Evolutionary conservation across 176 grass and related monocot genomes (phyloP), one percentile per base, ranked within the genome.

Genomic region (Cenchrus americanus): DNA sequence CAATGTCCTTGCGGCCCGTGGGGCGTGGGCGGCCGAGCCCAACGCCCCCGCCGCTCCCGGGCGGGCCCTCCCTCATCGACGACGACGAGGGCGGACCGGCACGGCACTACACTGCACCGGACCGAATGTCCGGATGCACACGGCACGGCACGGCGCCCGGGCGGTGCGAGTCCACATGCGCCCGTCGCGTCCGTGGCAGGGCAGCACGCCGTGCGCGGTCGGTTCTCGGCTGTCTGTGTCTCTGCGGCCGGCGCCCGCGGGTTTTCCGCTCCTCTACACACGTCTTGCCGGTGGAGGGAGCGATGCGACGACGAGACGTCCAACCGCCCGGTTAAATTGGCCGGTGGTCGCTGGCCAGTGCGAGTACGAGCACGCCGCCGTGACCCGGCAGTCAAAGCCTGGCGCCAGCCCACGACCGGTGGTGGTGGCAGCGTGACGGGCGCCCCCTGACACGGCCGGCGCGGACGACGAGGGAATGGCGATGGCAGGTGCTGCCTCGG

Each of bases 391-490:
- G 87, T 85, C 87, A 89, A 85, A 77, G 71, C 71, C 12, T 69
- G 79, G 46, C 32, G 23, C 63, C 10, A 4, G 11, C 62, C 46
- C 61, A 13, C 34, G 34, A 37, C 34, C 34, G 34, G 34, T 37
- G 34, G 34, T 37, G 34, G 42, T 27, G 66, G 62, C 72, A 62
- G 73, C 57, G 82, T 69, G 82, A 62, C 70, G 53, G 53, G 70
- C 69, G 42, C 32, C 32, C 71, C 14, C 40, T 37, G 86, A 62
- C 84, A 13, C 67, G 40, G 53, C 48, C 63, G 77, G 82, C 83
- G 65, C 48, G 72, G 51, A 82, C n/a, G 40, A 78, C 83, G 87
- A 89, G 83, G 87, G 87, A 43, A 63, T 69, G 77, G 76, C 27
- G 40, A 58, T 37, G 40, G 61, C 87, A 52, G 64, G 44, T 14